Evolutionary conservation across 1,284 basidiomycete genomes (phyloP), one percentile per base, ranked within the genome.

Genomic region (Fistulina hepatica): DNA sequence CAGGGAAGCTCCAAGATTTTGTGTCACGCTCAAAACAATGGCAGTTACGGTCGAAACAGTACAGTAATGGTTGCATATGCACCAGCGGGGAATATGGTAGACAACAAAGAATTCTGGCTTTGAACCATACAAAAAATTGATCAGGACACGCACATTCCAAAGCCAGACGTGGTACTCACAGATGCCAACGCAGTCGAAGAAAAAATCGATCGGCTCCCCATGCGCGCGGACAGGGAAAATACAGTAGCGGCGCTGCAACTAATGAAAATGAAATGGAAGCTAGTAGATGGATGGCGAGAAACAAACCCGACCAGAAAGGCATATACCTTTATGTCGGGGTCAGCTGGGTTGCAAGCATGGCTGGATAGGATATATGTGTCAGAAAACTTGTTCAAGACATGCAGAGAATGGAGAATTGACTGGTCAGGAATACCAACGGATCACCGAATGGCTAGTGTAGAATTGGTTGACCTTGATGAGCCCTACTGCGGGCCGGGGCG

Each of bases 121-220:
- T n/a, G n/a, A n/a, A n/a, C n/a, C n/a, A n/a, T n/a, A n/a, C n/a
- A n/a, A n/a, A n/a, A n/a, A n/a, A n/a, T n/a, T n/a, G n/a, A n/a
- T n/a, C n/a, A n/a, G n/a, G n/a, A n/a, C n/a, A n/a, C n/a, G n/a
- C n/a, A n/a, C n/a, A n/a, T n/a, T n/a, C n/a, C n/a, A n/a, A n/a
- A n/a, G n/a, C n/a, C n/a, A n/a, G n/a, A n/a, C n/a, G n/a, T n/a
- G n/a, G n/a, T n/a, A n/a, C n/a, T n/a, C n/a, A n/a, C n/a, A n/a
- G n/a, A n/a, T n/a, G n/a, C n/a, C n/a, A 49, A 49, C 20, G 13
- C 47, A 5, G 36, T 36, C 0, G 43, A 45, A 11, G 43, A 43
- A 4, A 21, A 34, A 0, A 33, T 44, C 9, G 47, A 49, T 16
- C 17, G 45, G 6, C 33, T 44, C 2, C 42, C 45, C 0, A 32